A percentile compares a stretch with the other conserved stretches of the same genome.
Evolutionary conservation across 495 filamentous ascomycete species (phyloP).

Genomic region (Aspergillus bertholletiae): DNA sequence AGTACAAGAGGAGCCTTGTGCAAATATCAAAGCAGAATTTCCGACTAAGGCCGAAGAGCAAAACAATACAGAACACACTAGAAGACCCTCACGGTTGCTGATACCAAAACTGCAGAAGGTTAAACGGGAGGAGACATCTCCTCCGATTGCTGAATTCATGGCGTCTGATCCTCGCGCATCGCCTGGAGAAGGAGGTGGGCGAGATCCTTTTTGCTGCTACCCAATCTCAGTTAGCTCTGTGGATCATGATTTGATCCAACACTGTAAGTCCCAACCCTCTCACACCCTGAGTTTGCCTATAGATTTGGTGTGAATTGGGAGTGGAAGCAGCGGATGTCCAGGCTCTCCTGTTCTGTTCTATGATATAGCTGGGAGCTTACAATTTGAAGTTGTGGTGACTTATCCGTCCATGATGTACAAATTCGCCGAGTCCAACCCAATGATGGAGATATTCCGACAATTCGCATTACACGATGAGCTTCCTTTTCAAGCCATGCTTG

Average conservation of each 20-base stretch:
- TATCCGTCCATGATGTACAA: constrained; percentile 34
- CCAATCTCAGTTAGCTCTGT: constrained; percentile 17
- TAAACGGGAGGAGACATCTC: constrained; percentile 11
- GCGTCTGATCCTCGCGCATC: constrained; percentile 6
- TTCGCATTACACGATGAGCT: constrained; percentile 23
- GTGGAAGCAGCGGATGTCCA: not conserved
- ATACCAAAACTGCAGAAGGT: constrained; percentile 11
- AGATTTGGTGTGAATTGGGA: not conserved
- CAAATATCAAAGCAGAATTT: not conserved
- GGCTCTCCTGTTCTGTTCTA: not conserved
- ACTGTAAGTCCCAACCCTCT: constrained; percentile 19
- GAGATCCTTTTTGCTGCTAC: constrained; percentile 23
- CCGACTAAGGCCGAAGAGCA: constrained; percentile 8
- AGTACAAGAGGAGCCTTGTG: not conserved
- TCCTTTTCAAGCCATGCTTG: constrained; percentile 29
- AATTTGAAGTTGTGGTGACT: constrained; percentile 19
- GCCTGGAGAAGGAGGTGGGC: constrained; percentile 11
- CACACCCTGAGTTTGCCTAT: not conserved
- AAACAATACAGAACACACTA: not conserved
- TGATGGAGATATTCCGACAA: constrained; percentile 27
- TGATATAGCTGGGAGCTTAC: constrained; percentile 7
- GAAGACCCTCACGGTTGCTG: constrained; percentile 3
- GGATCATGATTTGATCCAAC: constrained; percentile 26
- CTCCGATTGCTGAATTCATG: not conserved
- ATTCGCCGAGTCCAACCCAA: constrained; percentile 22